These are phyloP conservation scores for Crucihimalaya himalaica DNA, from an alignment of 345 rosid species.

Conservation along the genomic window DNA sequence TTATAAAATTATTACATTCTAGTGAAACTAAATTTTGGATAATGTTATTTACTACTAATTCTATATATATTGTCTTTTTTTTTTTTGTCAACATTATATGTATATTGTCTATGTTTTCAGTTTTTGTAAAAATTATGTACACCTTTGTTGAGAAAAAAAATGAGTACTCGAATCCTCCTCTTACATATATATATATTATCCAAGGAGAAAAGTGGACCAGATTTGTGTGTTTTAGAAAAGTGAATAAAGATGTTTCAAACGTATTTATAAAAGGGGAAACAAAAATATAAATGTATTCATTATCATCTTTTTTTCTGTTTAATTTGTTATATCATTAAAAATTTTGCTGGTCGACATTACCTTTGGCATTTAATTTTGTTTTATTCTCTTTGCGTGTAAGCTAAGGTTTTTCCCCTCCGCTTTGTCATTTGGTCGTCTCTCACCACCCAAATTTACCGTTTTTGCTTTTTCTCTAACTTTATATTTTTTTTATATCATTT, in stretches of 20 bases:
- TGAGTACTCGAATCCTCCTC: no score
- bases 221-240: neutral
- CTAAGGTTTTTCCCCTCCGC: neutral
- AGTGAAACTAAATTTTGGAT: no score
- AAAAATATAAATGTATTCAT: neutral
- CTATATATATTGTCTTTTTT: no score
- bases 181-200: no score
- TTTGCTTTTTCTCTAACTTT: conserved; percentile 4
- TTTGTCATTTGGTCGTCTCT: conserved; percentile 17
- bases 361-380: conserved; percentile 4
- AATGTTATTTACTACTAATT: no score
- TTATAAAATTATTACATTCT: no score
- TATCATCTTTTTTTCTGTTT: neutral
- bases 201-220: no score
- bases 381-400: conserved; percentile 30
- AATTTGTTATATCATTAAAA: neutral
- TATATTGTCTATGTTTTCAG: no score
- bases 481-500: conserved; percentile 11
- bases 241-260: neutral
- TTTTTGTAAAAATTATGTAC: no score
- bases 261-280: no score
- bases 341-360: neutral
- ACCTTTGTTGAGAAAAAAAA: no score
- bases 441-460: conserved; percentile 22
- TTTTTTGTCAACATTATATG: no score